phyloP scores from a whole-genome alignment of 2,329 filamentous ascomycete species.

The Simplicillium sp. region DNA sequence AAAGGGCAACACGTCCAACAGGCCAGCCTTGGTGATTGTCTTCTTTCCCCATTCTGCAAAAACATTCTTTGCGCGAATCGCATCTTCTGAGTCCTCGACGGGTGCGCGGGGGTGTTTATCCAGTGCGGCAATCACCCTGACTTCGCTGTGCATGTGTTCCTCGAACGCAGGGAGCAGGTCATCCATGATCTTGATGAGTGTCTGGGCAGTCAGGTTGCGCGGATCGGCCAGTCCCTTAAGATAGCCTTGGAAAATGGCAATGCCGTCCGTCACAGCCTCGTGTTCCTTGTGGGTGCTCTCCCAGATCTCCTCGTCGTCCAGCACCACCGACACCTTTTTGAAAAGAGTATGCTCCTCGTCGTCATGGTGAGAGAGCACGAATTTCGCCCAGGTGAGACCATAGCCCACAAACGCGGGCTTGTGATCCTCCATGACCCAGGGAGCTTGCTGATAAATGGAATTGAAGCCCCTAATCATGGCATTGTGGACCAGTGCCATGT shows the following conservation, averaged over 20 bases:
- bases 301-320: slow-evolving; percentile 41
- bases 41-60: slow-evolving; percentile 56
- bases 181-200: slow-evolving; percentile 39
- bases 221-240: slow-evolving; percentile 31
- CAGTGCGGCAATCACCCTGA: slow-evolving; percentile 39
- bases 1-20: slow-evolving; percentile 52
- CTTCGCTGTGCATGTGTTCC: slow-evolving; percentile 46
- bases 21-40: slow-evolving; percentile 51
- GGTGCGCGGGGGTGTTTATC: slow-evolving; percentile 42
- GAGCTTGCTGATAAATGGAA: slow-evolving; percentile 51
- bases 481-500: slow-evolving; percentile 55
- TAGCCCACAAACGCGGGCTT: slow-evolving; percentile 49
- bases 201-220: slow-evolving; percentile 30
- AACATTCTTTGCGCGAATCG: slow-evolving; percentile 32
- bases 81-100: slow-evolving; percentile 31
- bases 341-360: slow-evolving; percentile 51
- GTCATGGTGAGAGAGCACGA: slow-evolving; percentile 50
- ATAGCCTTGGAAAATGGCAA: slow-evolving; percentile 42
- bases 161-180: slow-evolving; percentile 41
- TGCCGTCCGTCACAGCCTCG: slow-evolving; percentile 39
- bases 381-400: slow-evolving; percentile 46
- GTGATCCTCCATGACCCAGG: slow-evolving; percentile 39
- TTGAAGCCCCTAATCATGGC: slow-evolving; percentile 55
- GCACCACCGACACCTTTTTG: slow-evolving; percentile 40
- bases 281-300: slow-evolving; percentile 45